Evolutionary conservation across 257 asterid species (phyloP).

Genomic region (Gentiana macrophylla): DNA sequence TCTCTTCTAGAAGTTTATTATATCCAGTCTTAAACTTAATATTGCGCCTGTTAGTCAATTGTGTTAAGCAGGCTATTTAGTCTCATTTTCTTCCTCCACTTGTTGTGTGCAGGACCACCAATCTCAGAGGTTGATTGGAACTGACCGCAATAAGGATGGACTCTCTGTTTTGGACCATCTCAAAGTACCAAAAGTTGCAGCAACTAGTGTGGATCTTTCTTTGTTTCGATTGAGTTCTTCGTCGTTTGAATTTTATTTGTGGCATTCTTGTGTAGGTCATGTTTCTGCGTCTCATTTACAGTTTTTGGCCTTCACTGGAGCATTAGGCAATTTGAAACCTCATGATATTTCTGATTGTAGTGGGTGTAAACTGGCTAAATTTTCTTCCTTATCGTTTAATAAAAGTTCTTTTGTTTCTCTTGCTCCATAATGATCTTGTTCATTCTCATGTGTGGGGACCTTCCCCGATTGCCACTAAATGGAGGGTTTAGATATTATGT

Average conservation of each 20-base stretch:
- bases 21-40: not conserved
- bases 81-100: not conserved
- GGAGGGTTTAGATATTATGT: conserved; percentile 5
- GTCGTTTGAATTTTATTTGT: not conserved
- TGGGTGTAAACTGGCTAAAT: not conserved
- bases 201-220: not conserved
- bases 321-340: not conserved
- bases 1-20: not conserved
- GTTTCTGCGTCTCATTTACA: not conserved
- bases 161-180: not conserved
- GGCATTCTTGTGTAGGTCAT: not conserved
- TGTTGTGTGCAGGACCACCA: not conserved
- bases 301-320: not conserved
- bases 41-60: not conserved
- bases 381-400: not conserved
- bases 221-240: not conserved
- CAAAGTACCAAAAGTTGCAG: not conserved
- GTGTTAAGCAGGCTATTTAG: not conserved
- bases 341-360: not conserved
- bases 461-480: not conserved
- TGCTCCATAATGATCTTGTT: conserved; percentile 1
- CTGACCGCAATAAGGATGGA: not conserved
- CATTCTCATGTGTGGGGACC: conserved; percentile 3
- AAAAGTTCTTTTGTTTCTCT: not conserved
- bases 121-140: not conserved